Base-by-base conservation (phyloP, 208 protist genomes). In the Leishmania lainsoni region DNA sequence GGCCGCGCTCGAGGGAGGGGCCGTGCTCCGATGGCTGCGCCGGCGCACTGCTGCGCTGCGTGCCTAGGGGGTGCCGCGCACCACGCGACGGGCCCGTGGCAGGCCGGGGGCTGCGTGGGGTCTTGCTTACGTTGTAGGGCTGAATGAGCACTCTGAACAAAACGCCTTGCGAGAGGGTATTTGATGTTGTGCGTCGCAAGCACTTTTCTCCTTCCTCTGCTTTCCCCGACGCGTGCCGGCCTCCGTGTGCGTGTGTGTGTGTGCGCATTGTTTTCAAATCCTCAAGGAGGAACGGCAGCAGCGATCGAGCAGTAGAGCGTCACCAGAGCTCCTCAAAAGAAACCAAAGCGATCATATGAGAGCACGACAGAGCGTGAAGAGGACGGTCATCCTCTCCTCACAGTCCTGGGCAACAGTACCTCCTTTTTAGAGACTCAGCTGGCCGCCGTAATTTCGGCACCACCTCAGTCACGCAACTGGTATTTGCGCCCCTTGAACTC, bases 401-500 rank as follows among this genome's bases (percentile, higher is more conserved):
- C 39, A 6, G 49, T 29, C 72, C 3, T 76, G n/a, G 35, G 29
- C 72, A 42, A 1, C 45, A 20, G 29, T 51, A 12, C 29, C 26
- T 17, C 8, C 17, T 5, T 48, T 58, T n/a, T 51, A 22, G 26
- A 42, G 22, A 35, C 3, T 75, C 6, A 14, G 48, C 45, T 10
- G 16, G 16, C 22, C 1, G 5, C 45, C 29, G n/a, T 14, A 5
- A 56, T 20, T 5, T 49, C 29, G 51, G 1, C 35, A 51, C 10
- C 48, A 32, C 42, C 17, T 91, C 76, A 94, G 12, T 91, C 72
- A 26, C 86, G 83, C 71, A 95, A 81, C 16, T 86, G 76, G 73
- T 96, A 97, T 79, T 92, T 95, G 16, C 82, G 89, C 0, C 88
- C 83, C 17, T 83, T 83, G 77, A 86, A 93, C 80, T 93, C 91